Base-by-base conservation (phyloP, 768 basidiomycete species). In the Boletus tomentosulus region DNA sequence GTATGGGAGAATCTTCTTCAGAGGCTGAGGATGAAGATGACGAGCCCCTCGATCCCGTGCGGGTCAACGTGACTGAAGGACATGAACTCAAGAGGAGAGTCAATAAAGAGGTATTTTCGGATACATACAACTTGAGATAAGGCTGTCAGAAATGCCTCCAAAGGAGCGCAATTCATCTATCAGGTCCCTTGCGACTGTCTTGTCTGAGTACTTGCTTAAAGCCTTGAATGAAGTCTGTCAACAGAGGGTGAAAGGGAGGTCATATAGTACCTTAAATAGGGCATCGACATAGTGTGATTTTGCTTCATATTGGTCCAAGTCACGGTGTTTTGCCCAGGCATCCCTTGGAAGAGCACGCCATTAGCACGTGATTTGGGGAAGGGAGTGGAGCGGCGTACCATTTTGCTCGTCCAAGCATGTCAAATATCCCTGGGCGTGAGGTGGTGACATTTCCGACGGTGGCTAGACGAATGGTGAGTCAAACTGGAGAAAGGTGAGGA, bases 291-390 rank as follows among this genome's bases (percentile, higher is more conserved):
- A 98, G 16, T 86, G 69, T 80, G 85, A 86, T 71, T 92, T 95
- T 3, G 95, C 93, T 64, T 95, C 89, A 50, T 79, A 79, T 24
- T 80, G 66, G 57, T 86, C 83, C 38, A 94, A 66, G 58, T 93
- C 92, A 60, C 85, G 87, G 66, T 95, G 92, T 67, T 94, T 96
- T 45, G 88, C 86, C 95, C 95, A 98, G 42, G 90, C 90, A 74
- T 95, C 93, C 92, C 92, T 94, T 49, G 25, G 34, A 22, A 22
- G 50, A 19, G 38, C 13, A 38, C 30, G 24, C 27, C 37, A 44
- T 59, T 46, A 62, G 64, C 57, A 68, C 49, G 61, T 68, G 62
- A 63, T 55, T 59, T 24, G 4, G 30, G 35, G 19, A 43, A 39
- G 28, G 6, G 48, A 48, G 35, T 65, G 46, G 13, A 50, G 48